Base-by-base conservation (phyloP, 1,139 yeast species). In the Debaryomyces subglobosus region DNA sequence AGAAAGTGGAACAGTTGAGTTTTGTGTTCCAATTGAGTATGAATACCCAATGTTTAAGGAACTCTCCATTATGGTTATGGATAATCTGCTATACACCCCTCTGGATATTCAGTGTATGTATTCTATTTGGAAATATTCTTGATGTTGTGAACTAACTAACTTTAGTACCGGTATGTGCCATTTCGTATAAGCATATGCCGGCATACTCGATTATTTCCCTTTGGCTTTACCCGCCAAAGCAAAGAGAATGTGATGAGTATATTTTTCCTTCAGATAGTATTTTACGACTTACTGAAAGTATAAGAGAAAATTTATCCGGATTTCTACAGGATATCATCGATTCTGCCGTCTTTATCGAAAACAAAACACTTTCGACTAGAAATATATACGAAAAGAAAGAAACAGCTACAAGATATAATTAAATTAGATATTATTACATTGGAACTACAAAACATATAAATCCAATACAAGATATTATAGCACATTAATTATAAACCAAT, bases 121-220 rank as follows among this genome's bases (percentile, higher is more conserved):
- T 39, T 20, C 35, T 44, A 15, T 33, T 3, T 24, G n/a, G 34
- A 33, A 15, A 15, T 12, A 25, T 21, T 35, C 6, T 23, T n/a
- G 7, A 16, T 39, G 48, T 43, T 43, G 47, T 45, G n/a, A 44
- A 49, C 52, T 50, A 50, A 53, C 52, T 16, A 10, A 20, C 23
- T 30, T 20, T 41, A 60, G 63, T 60, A 20, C 56, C 55, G 5
- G 45, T 61, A 2, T 57, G 65, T 46, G 71, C 69, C 1, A 39
- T 64, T 3, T 51, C 57, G 6, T 53, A 59, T 8, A 61, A 59
- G 32, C 48, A 43, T 13, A 55, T 52, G 34, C 21, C 49, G 1
- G 38, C 51, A 2, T 65, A 65, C 44, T 52, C 63, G 7, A 53
- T 65, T 2, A 44, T 63, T 4, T 56, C 67, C 0, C 23, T 64